Base-by-base conservation (phyloP, 2,329 filamentous ascomycete species). In the Fusarium oxysporum region DNA sequence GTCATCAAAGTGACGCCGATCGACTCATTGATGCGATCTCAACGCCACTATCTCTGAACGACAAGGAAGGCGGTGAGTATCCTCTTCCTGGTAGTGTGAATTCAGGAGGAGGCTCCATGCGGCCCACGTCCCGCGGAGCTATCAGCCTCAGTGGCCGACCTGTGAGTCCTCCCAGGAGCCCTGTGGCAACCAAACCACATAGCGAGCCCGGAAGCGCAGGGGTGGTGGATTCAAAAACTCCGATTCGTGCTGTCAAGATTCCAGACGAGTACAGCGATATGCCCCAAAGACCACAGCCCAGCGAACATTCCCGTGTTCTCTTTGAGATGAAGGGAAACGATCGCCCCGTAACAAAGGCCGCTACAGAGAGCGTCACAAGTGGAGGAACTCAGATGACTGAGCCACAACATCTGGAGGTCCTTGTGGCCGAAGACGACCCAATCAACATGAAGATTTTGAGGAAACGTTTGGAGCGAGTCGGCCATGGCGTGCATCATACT, bases 361-460 rank as follows among this genome's bases (percentile, higher is more conserved):
- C 60, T 6, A 73, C 74, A 12, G 77, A 78, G 51, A 80, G 76
- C 23, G 69, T 76, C 7, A 72, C 74, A 5, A 79, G 76, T 14
- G 68, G 47, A 38, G 67, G 68, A 16, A 75, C 74, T 13, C 68
- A 71, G 19, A 43, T 59, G 8, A 73, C 73, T 6, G 70, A 79
- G 7, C 59, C 71, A 17, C 66, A 44, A 14, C 62, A 59, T 41
- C 84, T 94, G 72, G 86, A 88, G 23, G 90, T 97, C 5, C 85
- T 97, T 28, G 90, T 97, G 40, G 95, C 95, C 1, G 95, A 97
- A 78, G 95, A 97, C 74, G 94, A 97, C 76, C 93, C 94, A 0
- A 91, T 97, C 74, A 97, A 97, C 75, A 93, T 93, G 81, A 92
- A 91, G 66, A 93, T 97, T 45, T 84, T 97, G 44, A 89, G 90